These are phyloP conservation scores for Trichosanthes truncata DNA, from an alignment of 306 rosid genomes.

Conservation along the genomic window DNA sequence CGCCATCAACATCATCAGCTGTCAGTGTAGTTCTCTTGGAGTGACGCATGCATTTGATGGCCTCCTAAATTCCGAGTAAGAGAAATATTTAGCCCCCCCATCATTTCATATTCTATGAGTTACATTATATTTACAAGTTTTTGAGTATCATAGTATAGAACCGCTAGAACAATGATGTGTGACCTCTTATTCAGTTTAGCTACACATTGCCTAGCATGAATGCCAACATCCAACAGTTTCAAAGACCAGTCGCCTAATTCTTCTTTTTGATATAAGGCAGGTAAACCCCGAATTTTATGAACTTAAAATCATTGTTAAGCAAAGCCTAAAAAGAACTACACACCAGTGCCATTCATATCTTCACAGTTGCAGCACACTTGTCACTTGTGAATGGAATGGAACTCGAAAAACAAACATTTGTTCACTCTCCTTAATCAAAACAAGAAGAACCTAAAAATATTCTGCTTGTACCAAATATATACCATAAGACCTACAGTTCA, in stretches of 20 bases:
- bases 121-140: background rate
- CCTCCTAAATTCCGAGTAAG: constrained; percentile 47
- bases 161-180: background rate
- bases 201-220: background rate
- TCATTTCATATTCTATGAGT: background rate
- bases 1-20: constrained; percentile 79
- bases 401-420: background rate
- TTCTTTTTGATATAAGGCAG: background rate
- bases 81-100: background rate
- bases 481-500: background rate
- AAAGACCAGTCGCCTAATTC: background rate
- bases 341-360: background rate
- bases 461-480: background rate
- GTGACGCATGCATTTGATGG: constrained; percentile 96
- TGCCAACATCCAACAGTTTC: background rate
- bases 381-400: background rate
- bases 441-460: background rate
- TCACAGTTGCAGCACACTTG: background rate
- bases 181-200: background rate
- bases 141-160: background rate
- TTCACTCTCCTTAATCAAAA: background rate
- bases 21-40: constrained; percentile 60
- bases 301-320: background rate
- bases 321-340: background rate
- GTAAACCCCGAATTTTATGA: background rate